Percentiles rank a stretch among this genome's conserved stretches.
These are phyloP conservation scores for Nicotiana otophora DNA, from an alignment of 257 asterid genomes.

Conservation along the genomic window DNA sequence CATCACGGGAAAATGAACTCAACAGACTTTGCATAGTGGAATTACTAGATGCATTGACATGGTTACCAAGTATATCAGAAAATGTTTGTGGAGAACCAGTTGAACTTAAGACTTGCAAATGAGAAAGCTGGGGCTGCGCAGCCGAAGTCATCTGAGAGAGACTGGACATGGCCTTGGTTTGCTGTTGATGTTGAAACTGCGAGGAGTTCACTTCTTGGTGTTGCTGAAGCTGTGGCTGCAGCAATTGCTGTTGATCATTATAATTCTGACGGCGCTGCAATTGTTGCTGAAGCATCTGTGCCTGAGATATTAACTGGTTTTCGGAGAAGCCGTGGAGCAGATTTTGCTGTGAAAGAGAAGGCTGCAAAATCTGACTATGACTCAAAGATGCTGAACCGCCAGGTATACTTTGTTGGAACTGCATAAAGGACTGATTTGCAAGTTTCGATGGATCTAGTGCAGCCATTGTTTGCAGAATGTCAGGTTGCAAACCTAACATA, in stretches of 20 bases:
- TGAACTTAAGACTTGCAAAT: conserved; percentile 41
- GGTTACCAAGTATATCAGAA: conserved; percentile 54
- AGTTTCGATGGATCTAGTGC: conserved; percentile 56
- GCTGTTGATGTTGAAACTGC: conserved; percentile 52
- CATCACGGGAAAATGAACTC: conserved; percentile 63
- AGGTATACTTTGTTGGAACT: conserved; percentile 56
- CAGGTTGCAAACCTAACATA: conserved; percentile 66
- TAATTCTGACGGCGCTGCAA: conserved; percentile 41
- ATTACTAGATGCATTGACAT: conserved; percentile 39
- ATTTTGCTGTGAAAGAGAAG: conserved; percentile 50
- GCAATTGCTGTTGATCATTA: conserved; percentile 43
- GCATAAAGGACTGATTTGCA: conserved; percentile 54
- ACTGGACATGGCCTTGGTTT: conserved; percentile 31
- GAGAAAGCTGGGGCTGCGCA: conserved; percentile 49
- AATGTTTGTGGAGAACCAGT: conserved; percentile 55
- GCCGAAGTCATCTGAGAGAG: conserved; percentile 38
- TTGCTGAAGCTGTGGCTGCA: conserved; percentile 35
- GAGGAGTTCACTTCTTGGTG: conserved; percentile 37
- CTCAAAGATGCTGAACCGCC: conserved; percentile 44
- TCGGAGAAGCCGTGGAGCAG: conserved; percentile 56
- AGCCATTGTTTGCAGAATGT: conserved; percentile 73
- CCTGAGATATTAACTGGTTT: conserved; percentile 52
- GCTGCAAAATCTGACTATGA: conserved; percentile 65
- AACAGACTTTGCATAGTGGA: conserved; percentile 57
- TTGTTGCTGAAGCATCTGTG: conserved; percentile 74